Base-by-base conservation (phyloP, 2,329 filamentous ascomycete species). In the Lasiodiplodia hormozganensis region DNA sequence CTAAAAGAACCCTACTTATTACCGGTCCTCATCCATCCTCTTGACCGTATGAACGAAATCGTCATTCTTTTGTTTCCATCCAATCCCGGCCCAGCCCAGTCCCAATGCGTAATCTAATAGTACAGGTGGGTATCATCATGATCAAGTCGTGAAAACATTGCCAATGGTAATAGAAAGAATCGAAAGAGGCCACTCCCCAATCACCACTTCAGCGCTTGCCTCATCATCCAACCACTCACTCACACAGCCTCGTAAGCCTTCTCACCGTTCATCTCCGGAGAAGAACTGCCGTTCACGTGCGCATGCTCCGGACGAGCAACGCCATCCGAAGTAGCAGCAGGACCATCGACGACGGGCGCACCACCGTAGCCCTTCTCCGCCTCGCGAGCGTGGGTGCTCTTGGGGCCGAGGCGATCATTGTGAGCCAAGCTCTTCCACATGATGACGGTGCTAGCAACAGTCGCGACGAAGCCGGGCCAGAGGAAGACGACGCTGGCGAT, bases 401-500 rank as follows among this genome's bases (percentile, higher is more conserved):
- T 79, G 3, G 81, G 79, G 2, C 81, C 81, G 49, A 74, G 73
- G 28, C 73, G 69, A 53, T 81, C 81, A 66, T 78, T 79, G 69
- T 83, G 78, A 16, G 72, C 70, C 67, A 82, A 74, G n/a, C 75
- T 77, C 16, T 74, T 70, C 76, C 79, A 82, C 31, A 83, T 72
- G 2, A 83, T 68, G 21, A 77, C 72, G 21, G 79, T 79, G 71
- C 81, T 82, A 53, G 10, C 18, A n/a, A 56, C 31, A 21, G 85
- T 84, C 18, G 78, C 80, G 1, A 86, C 68, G 72, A 82, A 81
- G 0, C 86, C 86, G 0, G 82, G 77, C 86, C 86, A 88, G 18
- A 85, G 72, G 25, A 88, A 83, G 0, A 87, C 84, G 3, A 84
- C 81, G 49, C 83, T 83, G 1, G 85, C 84, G 66, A 88, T 74